Percentiles rank a stretch among this genome's conserved stretches.
phyloP scores from a whole-genome alignment of 2,329 filamentous ascomycete genomes.

The Fusarium guadeloupense region DNA sequence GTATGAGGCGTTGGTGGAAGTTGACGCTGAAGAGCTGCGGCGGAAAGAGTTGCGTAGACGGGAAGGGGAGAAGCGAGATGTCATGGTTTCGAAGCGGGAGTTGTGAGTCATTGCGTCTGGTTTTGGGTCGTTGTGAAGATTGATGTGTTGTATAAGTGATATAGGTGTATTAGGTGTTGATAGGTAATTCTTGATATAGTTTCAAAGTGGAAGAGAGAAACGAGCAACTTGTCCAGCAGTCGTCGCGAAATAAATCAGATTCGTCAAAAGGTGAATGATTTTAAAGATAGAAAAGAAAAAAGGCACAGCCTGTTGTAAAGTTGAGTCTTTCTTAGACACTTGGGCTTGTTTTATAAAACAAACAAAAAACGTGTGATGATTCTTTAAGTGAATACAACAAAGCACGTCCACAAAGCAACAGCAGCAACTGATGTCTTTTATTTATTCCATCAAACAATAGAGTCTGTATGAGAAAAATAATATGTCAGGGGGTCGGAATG shows the following conservation, averaged over 20 bases:
- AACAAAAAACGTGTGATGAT: slow-evolving; percentile 25
- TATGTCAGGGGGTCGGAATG: slow-evolving; percentile 27
- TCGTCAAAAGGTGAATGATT: slow-evolving; percentile 23
- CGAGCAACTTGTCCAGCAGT: slow-evolving; percentile 41
- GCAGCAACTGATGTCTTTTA: slow-evolving; percentile 12
- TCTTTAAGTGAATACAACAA: slow-evolving; percentile 22
- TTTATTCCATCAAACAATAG: slow-evolving; percentile 7
- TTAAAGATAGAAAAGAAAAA: slow-evolving; percentile 12
- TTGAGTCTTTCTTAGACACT: slow-evolving; percentile 20
- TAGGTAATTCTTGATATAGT: neutral
- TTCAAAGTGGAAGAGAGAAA: neutral
- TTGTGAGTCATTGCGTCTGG: slow-evolving; percentile 30
- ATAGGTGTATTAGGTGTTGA: slow-evolving; percentile 2
- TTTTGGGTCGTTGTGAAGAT: neutral
- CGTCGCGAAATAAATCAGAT: slow-evolving; percentile 2
- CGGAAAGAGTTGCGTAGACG: slow-evolving; percentile 63
- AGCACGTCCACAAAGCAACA: slow-evolving; percentile 7
- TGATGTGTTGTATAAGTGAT: neutral
- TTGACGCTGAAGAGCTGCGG: slow-evolving; percentile 58
- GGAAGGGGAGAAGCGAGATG: slow-evolving; percentile 60
- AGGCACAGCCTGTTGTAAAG: slow-evolving; percentile 39
- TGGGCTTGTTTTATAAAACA: slow-evolving; percentile 5
- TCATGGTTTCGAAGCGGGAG: slow-evolving; percentile 60
- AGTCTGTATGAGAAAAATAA: slow-evolving; percentile 25
- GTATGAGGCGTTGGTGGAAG: slow-evolving; percentile 45